Base-by-base conservation (phyloP, 176 grass and related monocot species). In the Areca catechu region DNA sequence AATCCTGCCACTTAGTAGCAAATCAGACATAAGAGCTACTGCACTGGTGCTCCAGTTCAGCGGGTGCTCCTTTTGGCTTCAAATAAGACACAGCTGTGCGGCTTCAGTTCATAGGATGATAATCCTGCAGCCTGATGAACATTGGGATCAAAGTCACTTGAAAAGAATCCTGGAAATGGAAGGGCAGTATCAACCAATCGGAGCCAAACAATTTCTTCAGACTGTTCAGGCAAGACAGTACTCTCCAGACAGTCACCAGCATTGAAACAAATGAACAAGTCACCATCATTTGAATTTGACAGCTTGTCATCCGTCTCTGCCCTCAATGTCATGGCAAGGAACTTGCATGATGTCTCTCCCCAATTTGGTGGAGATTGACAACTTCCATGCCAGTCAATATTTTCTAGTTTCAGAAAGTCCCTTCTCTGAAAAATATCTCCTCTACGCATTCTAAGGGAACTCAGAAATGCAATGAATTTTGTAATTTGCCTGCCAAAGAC, bases 161-260 rank as follows among this genome's bases (percentile, higher is more conserved):
- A 75, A 64, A 97, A 92, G 74, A 97, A 92, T n/a, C 75, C 69
- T 50, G 87, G 93, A 80, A 85, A 85, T 16, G 83, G 24, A 71
- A 97, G 93, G 48, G 83, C 77, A 67, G 93, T 97, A 85, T 97
- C 93, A 21, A 97, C 83, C 81, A 97, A 80, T 20, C 81, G 51
- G n/a, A 85, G 19, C 93, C 93, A 97, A 21, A 79, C n/a, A 1
- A 53, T 82, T 69, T 84, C 80, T 67, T 97, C 81, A 53, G 74
- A 24, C 29, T 72, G 71, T 62, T 53, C 63, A 58, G 93, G 83
- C 63, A 97, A 82, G 59, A 69, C 67, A 75, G 69, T 68, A 62
- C 48, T 77, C 20, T 60, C 24, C 34, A 64, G 19, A 58, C 76
- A 58, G 52, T 49, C 56, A 12, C 72, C 71, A 15, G 83, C 78